Percentiles rank a stretch among this genome's conserved stretches.
These are phyloP conservation scores for Exophiala aquamarina DNA, from an alignment of 2,329 filamentous ascomycete genomes.

Conservation along the genomic window DNA sequence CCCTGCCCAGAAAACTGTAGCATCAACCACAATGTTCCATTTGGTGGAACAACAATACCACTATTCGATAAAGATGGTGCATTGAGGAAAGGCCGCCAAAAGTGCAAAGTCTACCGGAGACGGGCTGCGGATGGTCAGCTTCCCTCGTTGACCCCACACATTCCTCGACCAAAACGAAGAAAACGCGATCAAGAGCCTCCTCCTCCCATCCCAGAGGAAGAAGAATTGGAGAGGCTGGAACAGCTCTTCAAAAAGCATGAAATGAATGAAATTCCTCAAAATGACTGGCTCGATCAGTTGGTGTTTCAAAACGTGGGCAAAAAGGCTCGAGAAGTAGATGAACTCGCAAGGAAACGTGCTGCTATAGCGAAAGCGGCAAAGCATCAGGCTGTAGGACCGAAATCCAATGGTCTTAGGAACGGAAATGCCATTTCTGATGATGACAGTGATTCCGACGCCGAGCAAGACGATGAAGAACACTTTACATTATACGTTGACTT, in stretches of 20 bases:
- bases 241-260: slow-evolving; percentile 95
- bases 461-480: slow-evolving; percentile 56
- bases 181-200: slow-evolving; percentile 48
- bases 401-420: slow-evolving; percentile 18
- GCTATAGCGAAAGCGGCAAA: slow-evolving; percentile 37
- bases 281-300: slow-evolving; percentile 93
- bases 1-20: slow-evolving; percentile 70
- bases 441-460: slow-evolving; percentile 36
- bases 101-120: slow-evolving; percentile 81
- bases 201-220: slow-evolving; percentile 65
- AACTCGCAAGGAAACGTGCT: slow-evolving; percentile 60
- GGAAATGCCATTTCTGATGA: slow-evolving; percentile 42
- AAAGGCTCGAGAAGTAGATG: slow-evolving; percentile 64
- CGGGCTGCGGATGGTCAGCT: slow-evolving; percentile 83
- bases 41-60: slow-evolving; percentile 87
- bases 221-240: slow-evolving; percentile 87
- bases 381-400: slow-evolving; percentile 23
- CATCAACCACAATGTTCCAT: slow-evolving; percentile 78
- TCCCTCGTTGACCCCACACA: slow-evolving; percentile 74
- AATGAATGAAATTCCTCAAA: slow-evolving; percentile 89
- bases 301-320: slow-evolving; percentile 90
- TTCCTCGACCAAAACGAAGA: slow-evolving; percentile 55
- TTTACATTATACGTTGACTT: slow-evolving; percentile 90
- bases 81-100: slow-evolving; percentile 85
- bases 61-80: slow-evolving; percentile 94